Conservation (phyloP, 2,329 filamentous ascomycete species). For the Aspergillus aculeatus region DNA sequence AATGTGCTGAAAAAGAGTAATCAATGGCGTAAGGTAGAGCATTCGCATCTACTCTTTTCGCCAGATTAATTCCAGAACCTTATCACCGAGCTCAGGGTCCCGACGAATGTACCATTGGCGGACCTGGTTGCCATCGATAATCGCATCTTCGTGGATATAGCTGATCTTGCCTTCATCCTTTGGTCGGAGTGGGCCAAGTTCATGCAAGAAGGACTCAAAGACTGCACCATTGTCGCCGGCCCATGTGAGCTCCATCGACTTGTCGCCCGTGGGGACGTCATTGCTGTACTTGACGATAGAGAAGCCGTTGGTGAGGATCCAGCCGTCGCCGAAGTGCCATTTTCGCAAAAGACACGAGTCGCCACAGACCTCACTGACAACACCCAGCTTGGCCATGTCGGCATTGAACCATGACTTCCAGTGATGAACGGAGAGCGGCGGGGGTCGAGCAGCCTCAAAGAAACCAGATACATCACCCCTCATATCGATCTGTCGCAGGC, state of each 20-base stretch:
- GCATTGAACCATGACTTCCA: slow-evolving; percentile 61
- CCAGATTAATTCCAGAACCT: slow-evolving; percentile 44
- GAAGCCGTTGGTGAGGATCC: slow-evolving; percentile 60
- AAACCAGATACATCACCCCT: slow-evolving; percentile 57
- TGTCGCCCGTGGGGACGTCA: slow-evolving; percentile 45
- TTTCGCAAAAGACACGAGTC: slow-evolving; percentile 57
- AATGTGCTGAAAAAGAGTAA: neutral
- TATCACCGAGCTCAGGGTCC: slow-evolving; percentile 40
- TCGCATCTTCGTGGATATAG: slow-evolving; percentile 50
- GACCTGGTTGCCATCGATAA: slow-evolving; percentile 45
- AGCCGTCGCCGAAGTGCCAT: slow-evolving; percentile 48
- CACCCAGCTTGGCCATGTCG: slow-evolving; percentile 52
- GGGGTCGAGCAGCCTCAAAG: slow-evolving; percentile 55
- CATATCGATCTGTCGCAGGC: slow-evolving; percentile 59
- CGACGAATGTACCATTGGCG: slow-evolving; percentile 58
- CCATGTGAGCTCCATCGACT: slow-evolving; percentile 56
- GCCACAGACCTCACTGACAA: slow-evolving; percentile 54
- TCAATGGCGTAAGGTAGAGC: neutral
- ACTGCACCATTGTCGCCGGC: slow-evolving; percentile 44
- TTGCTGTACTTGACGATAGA: slow-evolving; percentile 54
- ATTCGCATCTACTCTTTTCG: slow-evolving; percentile 16
- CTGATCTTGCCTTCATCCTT: slow-evolving; percentile 52
- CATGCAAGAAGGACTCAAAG: slow-evolving; percentile 50
- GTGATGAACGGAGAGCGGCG: slow-evolving; percentile 60
- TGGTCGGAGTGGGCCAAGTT: slow-evolving; percentile 52